Conservation (phyloP, 331 rosid species). For the Pyrus hybrid region DNA sequence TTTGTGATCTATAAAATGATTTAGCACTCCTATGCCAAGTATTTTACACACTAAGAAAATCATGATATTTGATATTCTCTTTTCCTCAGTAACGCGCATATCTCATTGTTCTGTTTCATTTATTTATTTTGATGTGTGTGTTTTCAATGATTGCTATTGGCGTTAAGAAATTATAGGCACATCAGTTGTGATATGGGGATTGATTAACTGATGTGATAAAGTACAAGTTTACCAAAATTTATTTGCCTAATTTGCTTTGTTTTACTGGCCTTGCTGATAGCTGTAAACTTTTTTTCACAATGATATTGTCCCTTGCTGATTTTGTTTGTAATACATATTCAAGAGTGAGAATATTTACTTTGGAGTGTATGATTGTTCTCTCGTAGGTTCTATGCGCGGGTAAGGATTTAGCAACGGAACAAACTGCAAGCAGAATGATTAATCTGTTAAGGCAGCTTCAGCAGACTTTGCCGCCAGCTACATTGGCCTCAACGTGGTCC, state of each 20-base stretch:
- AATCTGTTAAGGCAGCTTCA: constrained; percentile 82
- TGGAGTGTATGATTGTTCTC: constrained; percentile 15
- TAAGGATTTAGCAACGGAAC: constrained; percentile 88
- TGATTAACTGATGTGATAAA: no score
- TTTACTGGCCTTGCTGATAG: not conserved
- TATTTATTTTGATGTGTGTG: not conserved
- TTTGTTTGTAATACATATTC: not conserved
- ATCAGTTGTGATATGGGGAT: not conserved
- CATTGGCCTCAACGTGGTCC: constrained; percentile 88
- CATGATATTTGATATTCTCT: not conserved
- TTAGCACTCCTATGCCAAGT: not conserved
- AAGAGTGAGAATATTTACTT: not conserved
- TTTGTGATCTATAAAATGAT: not conserved
- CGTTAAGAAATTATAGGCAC: not conserved
- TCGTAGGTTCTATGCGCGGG: constrained; percentile 82
- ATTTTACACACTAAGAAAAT: not conserved
- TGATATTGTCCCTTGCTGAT: no score
- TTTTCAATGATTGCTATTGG: not conserved
- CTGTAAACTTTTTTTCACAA: not conserved
- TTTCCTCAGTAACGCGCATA: not conserved
- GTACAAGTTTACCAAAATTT: not conserved
- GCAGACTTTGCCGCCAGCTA: constrained; percentile 76
- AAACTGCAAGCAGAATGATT: constrained; percentile 74
- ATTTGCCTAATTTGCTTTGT: not conserved
- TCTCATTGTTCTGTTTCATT: not conserved